Conservation (phyloP, 495 filamentous ascomycete species). For the Trichoderma parareesei region DNA sequence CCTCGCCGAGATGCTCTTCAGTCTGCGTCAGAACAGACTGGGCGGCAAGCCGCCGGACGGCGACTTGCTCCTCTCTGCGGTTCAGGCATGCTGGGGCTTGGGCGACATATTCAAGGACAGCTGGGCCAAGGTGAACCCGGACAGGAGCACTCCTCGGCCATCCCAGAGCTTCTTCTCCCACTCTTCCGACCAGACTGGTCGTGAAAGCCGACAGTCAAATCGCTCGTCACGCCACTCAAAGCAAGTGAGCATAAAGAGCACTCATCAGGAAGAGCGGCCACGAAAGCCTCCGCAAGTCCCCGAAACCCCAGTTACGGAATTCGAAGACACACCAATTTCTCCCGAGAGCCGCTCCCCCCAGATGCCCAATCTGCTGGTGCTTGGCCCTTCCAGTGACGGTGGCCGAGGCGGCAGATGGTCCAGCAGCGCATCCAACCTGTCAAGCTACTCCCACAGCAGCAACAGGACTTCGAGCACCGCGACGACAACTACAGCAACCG, state of each 20-base stretch:
- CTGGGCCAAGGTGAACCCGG: slow-evolving; percentile 82
- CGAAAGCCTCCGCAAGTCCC: slow-evolving; percentile 40
- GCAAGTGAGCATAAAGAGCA: slow-evolving; percentile 32
- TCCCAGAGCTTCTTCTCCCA: slow-evolving; percentile 60
- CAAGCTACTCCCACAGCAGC: slow-evolving; percentile 64
- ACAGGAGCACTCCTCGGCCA: slow-evolving; percentile 77
- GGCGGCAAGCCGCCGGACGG: slow-evolving; percentile 69
- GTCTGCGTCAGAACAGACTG: slow-evolving; percentile 71
- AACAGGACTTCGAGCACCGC: slow-evolving; percentile 66
- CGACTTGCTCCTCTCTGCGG: slow-evolving; percentile 74
- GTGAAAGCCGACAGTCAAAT: slow-evolving; percentile 24
- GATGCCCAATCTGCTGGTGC: slow-evolving; percentile 76
- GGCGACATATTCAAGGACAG: slow-evolving; percentile 91
- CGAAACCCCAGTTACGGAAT: slow-evolving; percentile 87
- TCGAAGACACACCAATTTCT: slow-evolving; percentile 78
- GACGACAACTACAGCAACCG: slow-evolving; percentile 53
- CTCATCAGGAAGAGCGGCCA: slow-evolving; percentile 22
- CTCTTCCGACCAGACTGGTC: slow-evolving; percentile 12
- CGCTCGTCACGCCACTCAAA: slow-evolving; percentile 40
- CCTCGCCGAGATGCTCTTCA: slow-evolving; percentile 89
- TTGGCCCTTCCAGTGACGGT: slow-evolving; percentile 52
- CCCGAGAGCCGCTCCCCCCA: slow-evolving; percentile 60
- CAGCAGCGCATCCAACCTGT: slow-evolving; percentile 64
- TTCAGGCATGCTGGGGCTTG: slow-evolving; percentile 91
- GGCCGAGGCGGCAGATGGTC: slow-evolving; percentile 56